phyloP scores from a whole-genome alignment of 352 stramenopile species.

The Globisporangium cederbergense region DNA sequence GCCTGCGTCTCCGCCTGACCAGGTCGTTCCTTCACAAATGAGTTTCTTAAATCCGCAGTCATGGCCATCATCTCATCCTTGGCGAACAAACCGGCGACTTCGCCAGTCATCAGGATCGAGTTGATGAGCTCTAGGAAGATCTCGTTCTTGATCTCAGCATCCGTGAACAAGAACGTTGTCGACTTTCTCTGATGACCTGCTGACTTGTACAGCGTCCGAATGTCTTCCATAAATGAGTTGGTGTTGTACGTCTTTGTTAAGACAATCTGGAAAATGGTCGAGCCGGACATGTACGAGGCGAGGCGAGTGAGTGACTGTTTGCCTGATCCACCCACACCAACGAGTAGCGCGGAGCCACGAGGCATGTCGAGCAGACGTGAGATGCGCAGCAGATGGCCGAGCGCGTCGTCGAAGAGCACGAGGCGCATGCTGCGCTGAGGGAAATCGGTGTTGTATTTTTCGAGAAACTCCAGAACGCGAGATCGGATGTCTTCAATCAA shows the following conservation, averaged over 20 bases:
- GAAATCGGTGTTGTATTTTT: conserved; percentile 97
- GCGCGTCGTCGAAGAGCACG: conserved; percentile 97
- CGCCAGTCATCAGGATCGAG: conserved; percentile 97
- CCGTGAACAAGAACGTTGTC: conserved; percentile 98
- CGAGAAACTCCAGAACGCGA: conserved; percentile 93
- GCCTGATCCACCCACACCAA: conserved; percentile 96
- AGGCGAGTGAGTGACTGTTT: conserved; percentile 97
- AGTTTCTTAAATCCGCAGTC: conserved; percentile 94
- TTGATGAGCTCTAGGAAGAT: conserved; percentile 99
- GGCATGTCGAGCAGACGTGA: conserved; percentile 96
- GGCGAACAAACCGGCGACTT: conserved; percentile 97
- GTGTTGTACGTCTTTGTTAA: conserved; percentile 99
- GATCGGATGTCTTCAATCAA: conserved; percentile 89
- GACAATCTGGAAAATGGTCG: conserved; percentile 97
- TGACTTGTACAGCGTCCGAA: conserved; percentile 95
- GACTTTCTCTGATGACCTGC: conserved; percentile 95
- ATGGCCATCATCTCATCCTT: conserved; percentile 99
- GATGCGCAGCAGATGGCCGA: conserved; percentile 96
- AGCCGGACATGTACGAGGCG: conserved; percentile 95
- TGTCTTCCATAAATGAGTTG: conserved; percentile 97
- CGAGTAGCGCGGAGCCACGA: conserved; percentile 93
- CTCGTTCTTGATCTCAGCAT: conserved; percentile 99
- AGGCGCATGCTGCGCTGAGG: conserved; percentile 95
- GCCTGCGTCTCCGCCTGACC: conserved; percentile 94
- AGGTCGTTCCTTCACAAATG: conserved; percentile 94